These are phyloP conservation scores for Spergularia bocconei DNA, from an alignment of 148 eudicot species.

Conservation along the genomic window DNA sequence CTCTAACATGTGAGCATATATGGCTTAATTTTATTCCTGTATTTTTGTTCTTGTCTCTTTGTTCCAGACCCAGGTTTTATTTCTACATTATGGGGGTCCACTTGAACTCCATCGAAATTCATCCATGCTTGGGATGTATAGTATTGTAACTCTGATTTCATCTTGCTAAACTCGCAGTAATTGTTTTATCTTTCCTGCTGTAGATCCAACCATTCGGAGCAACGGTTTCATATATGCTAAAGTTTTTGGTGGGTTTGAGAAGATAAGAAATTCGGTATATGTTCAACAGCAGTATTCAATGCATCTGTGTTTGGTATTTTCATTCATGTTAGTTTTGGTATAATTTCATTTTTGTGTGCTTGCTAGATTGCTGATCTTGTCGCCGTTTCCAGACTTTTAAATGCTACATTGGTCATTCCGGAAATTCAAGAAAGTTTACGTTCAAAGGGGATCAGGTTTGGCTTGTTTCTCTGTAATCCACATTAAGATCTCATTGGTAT, in stretches of 20 bases:
- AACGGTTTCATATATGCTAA: constrained; percentile 93
- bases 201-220: constrained; percentile 66
- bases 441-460: constrained; percentile 84
- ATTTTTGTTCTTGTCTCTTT: too few relatives aligned
- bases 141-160: constrained; percentile 10
- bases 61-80: too few relatives aligned
- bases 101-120: not conserved
- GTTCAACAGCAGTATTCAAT: constrained; percentile 21
- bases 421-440: constrained; percentile 83
- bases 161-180: not conserved
- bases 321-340: constrained; percentile 6
- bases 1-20: too few relatives aligned
- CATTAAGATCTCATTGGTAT: constrained; percentile 13
- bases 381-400: constrained; percentile 75
- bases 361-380: constrained; percentile 94
- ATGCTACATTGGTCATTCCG: constrained; percentile 95
- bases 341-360: constrained; percentile 21
- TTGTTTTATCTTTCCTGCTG: constrained; percentile 21
- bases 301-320: not conserved
- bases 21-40: too few relatives aligned
- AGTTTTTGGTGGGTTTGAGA: constrained; percentile 89
- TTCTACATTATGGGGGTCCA: too few relatives aligned
- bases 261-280: constrained; percentile 72
- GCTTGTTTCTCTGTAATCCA: constrained; percentile 4
- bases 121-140: not conserved